Evolutionary conservation across 495 filamentous ascomycete genomes (phyloP), one percentile per base, ranked within the genome.

Genomic region (Penicillium chermesinum): DNA sequence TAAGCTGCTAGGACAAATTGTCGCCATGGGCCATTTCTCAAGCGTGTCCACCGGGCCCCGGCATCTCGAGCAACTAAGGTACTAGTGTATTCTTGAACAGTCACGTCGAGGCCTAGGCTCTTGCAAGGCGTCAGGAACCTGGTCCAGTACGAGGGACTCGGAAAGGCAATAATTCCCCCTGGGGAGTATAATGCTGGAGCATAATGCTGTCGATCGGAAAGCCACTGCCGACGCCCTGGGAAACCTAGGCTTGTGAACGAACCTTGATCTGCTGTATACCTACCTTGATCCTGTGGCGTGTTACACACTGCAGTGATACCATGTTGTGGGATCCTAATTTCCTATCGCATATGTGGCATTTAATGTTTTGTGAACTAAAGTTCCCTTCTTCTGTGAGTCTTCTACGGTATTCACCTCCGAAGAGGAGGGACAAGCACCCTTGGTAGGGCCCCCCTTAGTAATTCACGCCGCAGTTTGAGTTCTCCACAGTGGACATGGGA

Each of bases 401-500:
- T n/a, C n/a, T n/a, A n/a, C n/a, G n/a, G n/a, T n/a, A 22, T 17
- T 14, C 22, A 14, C 13, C 14, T 34, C 21, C 6, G 12, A 10
- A 25, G 20, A 22, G 25, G n/a, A n/a, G n/a, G n/a, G 19, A 41
- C 13, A 18, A 21, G 6, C 15, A 27, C n/a, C 19, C 35, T 41
- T 33, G 19, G 34, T 36, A 39, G 30, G 20, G 30, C 12, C 22
- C 17, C 14, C 46, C 15, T 37, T 36, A 44, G 22, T 25, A 33
- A 34, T 12, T 35, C 25, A 2, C 33, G 21, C 43, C 27, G 43
- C 14, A 33, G n/a, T 38, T 34, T 34, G 44, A 46, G 47, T 50
- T 49, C 50, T 47, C 58, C 58, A 61, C 58, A 41, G 58, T 55
- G 54, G 54, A 42, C 15, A 34, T 42, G 13, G 27, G 35, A 27